Percentiles rank a stretch among this genome's conserved stretches.
These are phyloP conservation scores for Discostella pseudostelligera DNA, from an alignment of 108 stramenopile genomes.

Conservation along the genomic window DNA sequence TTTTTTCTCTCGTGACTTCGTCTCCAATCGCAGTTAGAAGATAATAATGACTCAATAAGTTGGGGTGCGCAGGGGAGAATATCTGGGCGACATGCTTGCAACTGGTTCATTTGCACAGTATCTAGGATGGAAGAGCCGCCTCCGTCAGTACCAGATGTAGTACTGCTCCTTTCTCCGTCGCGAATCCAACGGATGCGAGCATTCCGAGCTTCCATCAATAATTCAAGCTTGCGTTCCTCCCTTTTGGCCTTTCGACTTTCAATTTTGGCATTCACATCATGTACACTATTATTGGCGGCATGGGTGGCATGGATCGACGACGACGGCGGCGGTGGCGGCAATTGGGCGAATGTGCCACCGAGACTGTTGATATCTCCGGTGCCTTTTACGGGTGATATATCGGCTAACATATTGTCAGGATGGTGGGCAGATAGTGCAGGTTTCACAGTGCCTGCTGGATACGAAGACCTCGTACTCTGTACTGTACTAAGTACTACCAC, in stretches of 20 bases:
- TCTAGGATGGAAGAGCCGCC: slow-evolving; percentile 8
- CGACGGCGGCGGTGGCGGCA: not conserved
- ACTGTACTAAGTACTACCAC: no score
- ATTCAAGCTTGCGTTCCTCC: slow-evolving; percentile 60
- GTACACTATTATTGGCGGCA: not conserved
- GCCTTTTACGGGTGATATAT: no score
- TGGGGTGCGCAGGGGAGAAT: slow-evolving; percentile 36
- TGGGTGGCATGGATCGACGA: not conserved
- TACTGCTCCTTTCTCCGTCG: not conserved
- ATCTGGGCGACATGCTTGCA: slow-evolving; percentile 30
- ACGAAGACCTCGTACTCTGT: no score
- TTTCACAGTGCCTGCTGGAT: no score
- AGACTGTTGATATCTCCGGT: no score
- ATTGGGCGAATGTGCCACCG: no score
- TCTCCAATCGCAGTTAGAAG: slow-evolving; percentile 11
- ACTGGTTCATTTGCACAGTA: slow-evolving; percentile 22
- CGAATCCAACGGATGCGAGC: slow-evolving; percentile 70
- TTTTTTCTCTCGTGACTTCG: slow-evolving; percentile 4
- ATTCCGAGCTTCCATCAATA: slow-evolving; percentile 63
- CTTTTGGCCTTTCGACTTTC: slow-evolving; percentile 38
- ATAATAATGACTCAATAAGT: slow-evolving; percentile 23
- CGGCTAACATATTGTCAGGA: no score
- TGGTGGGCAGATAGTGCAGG: no score
- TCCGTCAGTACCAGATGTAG: not conserved
- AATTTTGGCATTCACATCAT: slow-evolving; percentile 16